phyloP scores from a whole-genome alignment of 192 early-diverging fungal genomes.

The Dimargaris cristalligena region DNA sequence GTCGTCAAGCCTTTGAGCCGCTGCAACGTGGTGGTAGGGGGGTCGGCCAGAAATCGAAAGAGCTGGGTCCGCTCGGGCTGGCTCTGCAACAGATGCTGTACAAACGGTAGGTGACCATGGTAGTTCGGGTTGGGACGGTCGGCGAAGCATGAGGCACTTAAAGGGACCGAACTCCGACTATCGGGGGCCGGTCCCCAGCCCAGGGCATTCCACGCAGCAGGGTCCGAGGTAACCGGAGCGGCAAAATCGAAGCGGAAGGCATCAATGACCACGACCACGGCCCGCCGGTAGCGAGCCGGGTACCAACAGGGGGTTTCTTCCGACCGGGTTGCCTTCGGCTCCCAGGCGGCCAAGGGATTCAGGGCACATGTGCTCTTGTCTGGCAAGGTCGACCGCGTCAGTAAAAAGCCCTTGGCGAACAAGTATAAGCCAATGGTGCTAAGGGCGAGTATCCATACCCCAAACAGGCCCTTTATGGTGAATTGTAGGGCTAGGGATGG shows the following conservation, averaged over 20 bases:
- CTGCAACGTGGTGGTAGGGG: slow-evolving; percentile 68
- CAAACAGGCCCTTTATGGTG: not conserved
- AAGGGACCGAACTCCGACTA: slow-evolving; percentile 19
- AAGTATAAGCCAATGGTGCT: slow-evolving; percentile 37
- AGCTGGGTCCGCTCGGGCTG: slow-evolving; percentile 39
- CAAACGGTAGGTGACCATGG: slow-evolving; percentile 23
- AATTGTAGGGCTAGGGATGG: slow-evolving; percentile 2
- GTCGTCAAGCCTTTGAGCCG: slow-evolving; percentile 68
- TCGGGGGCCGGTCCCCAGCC: slow-evolving; percentile 31
- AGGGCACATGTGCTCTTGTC: slow-evolving; percentile 20
- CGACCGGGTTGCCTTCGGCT: slow-evolving; percentile 10
- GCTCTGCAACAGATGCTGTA: slow-evolving; percentile 27
- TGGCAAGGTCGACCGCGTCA: slow-evolving; percentile 43
- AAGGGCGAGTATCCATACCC: not conserved
- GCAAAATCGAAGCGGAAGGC: slow-evolving; percentile 51
- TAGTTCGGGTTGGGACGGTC: slow-evolving; percentile 15
- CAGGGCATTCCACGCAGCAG: slow-evolving; percentile 31
- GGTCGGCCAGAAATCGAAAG: slow-evolving; percentile 55
- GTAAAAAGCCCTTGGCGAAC: slow-evolving; percentile 53
- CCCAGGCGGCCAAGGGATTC: slow-evolving; percentile 3
- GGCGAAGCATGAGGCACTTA: not conserved
- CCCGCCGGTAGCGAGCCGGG: slow-evolving; percentile 33
- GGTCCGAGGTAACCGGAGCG: slow-evolving; percentile 17
- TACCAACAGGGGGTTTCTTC: slow-evolving; percentile 14
- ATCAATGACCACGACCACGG: slow-evolving; percentile 56